These are phyloP conservation scores for Petunia axillaris DNA, from an alignment of 257 asterid genomes.

Conservation along the genomic window DNA sequence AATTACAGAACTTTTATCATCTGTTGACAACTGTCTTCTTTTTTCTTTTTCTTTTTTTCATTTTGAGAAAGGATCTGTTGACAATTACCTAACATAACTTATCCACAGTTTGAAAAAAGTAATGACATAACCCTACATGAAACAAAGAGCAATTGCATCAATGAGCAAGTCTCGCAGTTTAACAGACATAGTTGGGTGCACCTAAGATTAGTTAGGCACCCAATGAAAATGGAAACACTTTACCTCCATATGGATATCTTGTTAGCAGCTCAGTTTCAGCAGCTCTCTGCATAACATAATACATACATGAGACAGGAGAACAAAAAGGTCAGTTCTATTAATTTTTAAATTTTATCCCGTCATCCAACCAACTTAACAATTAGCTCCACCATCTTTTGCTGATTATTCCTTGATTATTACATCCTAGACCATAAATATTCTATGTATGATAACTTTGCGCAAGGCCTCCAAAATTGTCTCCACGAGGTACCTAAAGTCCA, in stretches of 20 bases:
- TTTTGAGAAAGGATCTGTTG: too few species aligned
- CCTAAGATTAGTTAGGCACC: not conserved
- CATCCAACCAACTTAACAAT: not conserved
- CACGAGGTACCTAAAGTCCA: not conserved
- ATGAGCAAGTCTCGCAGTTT: not conserved
- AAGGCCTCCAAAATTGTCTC: not conserved
- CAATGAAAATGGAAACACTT: constrained; percentile 27
- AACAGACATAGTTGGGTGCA: not conserved
- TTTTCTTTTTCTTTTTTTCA: too few species aligned
- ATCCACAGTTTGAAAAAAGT: not conserved
- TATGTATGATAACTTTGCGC: not conserved
- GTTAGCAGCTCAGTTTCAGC: constrained; percentile 92
- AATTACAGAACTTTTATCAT: not conserved
- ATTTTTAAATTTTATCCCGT: not conserved
- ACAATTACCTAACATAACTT: not conserved
- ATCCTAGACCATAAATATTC: constrained; percentile 13
- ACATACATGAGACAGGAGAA: constrained; percentile 14
- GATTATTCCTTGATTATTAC: not conserved
- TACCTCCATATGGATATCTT: constrained; percentile 94
- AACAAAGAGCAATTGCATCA: not conserved
- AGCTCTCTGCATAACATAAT: constrained; percentile 69
- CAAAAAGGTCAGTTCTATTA: not conserved
- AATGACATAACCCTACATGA: too few species aligned
- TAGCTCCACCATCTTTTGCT: not conserved
- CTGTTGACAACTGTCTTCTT: not conserved